A percentile compares a stretch with the other conserved stretches of the same genome.
These are phyloP conservation scores for Fusarium longipes DNA, from an alignment of 2,329 filamentous ascomycete genomes.

Conservation along the genomic window DNA sequence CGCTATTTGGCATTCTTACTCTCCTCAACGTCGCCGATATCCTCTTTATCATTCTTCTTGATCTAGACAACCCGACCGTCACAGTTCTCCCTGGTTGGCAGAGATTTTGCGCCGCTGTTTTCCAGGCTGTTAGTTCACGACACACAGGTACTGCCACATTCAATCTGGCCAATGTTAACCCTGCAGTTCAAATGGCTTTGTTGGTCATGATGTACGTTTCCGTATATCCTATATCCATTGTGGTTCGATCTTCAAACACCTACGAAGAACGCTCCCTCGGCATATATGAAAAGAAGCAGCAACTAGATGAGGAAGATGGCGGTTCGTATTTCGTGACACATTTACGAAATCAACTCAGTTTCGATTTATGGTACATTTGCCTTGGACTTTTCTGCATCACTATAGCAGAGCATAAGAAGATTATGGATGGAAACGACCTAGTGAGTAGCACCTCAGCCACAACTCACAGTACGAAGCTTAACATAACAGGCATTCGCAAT, in stretches of 20 bases:
- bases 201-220: slow-evolving; percentile 75
- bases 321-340: slow-evolving; percentile 50
- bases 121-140: slow-evolving; percentile 64
- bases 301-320: slow-evolving; percentile 46
- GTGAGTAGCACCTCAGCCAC: slow-evolving; percentile 19
- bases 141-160: slow-evolving; percentile 64
- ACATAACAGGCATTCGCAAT: slow-evolving; percentile 44
- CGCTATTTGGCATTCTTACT: slow-evolving; percentile 62
- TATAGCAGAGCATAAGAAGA: slow-evolving; percentile 45
- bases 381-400: slow-evolving; percentile 53
- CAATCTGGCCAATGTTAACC: slow-evolving; percentile 60
- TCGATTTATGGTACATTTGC: slow-evolving; percentile 57
- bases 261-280: slow-evolving; percentile 72
- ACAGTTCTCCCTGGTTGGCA: slow-evolving; percentile 56
- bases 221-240: slow-evolving; percentile 70
- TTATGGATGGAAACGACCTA: slow-evolving; percentile 43
- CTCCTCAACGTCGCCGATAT: slow-evolving; percentile 66
- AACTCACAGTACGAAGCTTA: background rate
- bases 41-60: slow-evolving; percentile 63
- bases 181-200: slow-evolving; percentile 67
- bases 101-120: slow-evolving; percentile 66
- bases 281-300: slow-evolving; percentile 58
- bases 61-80: slow-evolving; percentile 64
- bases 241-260: slow-evolving; percentile 68
- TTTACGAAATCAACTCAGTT: slow-evolving; percentile 54